phyloP scores from a whole-genome alignment of 495 filamentous ascomycete species.

The Schizothecium vesticola region DNA sequence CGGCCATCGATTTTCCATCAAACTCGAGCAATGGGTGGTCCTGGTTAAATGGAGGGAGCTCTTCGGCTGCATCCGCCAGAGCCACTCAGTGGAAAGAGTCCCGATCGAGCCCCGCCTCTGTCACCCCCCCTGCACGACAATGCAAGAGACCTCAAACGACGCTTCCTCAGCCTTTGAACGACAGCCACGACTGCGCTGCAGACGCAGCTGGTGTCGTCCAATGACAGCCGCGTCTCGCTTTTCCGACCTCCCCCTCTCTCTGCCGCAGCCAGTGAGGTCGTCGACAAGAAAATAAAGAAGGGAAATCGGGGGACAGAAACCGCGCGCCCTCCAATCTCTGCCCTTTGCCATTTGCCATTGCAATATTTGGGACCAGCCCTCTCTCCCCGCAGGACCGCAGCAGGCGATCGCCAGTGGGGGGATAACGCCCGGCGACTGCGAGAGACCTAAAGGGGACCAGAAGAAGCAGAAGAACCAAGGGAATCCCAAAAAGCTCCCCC shows the following conservation, averaged over 20 bases:
- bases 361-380: slow-evolving; percentile 3
- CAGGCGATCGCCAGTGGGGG: slow-evolving; percentile 1
- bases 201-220: slow-evolving; percentile 27
- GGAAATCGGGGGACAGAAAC: slow-evolving; percentile 12
- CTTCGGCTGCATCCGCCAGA: not conserved
- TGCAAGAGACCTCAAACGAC: slow-evolving; percentile 16
- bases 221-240: slow-evolving; percentile 18
- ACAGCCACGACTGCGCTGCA: slow-evolving; percentile 38
- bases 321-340: slow-evolving; percentile 25
- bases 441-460: not conserved
- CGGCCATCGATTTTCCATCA: not conserved
- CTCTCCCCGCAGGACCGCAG: not conserved
- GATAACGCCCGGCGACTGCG: not conserved
- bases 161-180: slow-evolving; percentile 23
- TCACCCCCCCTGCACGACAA: slow-evolving; percentile 7
- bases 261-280: slow-evolving; percentile 18
- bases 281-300: slow-evolving; percentile 15
- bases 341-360: slow-evolving; percentile 12
- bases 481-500: not conserved
- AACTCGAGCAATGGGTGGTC: not conserved
- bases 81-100: not conserved
- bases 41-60: not conserved
- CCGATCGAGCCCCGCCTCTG: slow-evolving; percentile 5
- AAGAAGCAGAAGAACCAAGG: not conserved
- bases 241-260: slow-evolving; percentile 5